phyloP scores from a whole-genome alignment of 352 stramenopile species.

The Globisporangium barbulae region DNA sequence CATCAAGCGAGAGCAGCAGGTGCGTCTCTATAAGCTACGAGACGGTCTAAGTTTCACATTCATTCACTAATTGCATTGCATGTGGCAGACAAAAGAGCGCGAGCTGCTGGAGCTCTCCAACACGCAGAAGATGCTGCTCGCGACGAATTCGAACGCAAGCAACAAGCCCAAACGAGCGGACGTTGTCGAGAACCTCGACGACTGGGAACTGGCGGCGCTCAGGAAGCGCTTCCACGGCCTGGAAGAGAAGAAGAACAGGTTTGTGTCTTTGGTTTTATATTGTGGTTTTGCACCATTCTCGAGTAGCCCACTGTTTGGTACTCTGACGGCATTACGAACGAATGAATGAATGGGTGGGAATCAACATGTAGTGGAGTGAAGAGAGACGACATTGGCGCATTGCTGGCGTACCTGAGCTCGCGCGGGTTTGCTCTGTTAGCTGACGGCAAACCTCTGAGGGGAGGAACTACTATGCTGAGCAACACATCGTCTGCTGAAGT shows the following conservation, averaged over 20 bases:
- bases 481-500: not conserved
- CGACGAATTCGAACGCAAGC: constrained; percentile 7
- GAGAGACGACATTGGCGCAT: not conserved
- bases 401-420: constrained; percentile 8
- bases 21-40: not conserved
- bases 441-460: not conserved
- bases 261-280: not conserved
- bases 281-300: not conserved
- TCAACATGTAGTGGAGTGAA: constrained; percentile 6
- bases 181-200: constrained; percentile 28
- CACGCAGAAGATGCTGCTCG: constrained; percentile 26
- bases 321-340: not conserved
- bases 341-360: not conserved
- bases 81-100: constrained; percentile 25
- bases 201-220: constrained; percentile 49
- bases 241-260: constrained; percentile 42
- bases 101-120: constrained; percentile 43
- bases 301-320: not conserved
- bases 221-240: constrained; percentile 49
- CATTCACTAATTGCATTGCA: not conserved
- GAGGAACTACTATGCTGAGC: not conserved
- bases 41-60: not conserved
- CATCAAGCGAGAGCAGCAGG: constrained; percentile 46
- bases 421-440: constrained; percentile 7
- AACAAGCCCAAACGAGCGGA: constrained; percentile 10